Evolutionary conservation across 1,284 basidiomycete genomes (phyloP).

Genomic region (Cutaneotrichosporon sp.): DNA sequence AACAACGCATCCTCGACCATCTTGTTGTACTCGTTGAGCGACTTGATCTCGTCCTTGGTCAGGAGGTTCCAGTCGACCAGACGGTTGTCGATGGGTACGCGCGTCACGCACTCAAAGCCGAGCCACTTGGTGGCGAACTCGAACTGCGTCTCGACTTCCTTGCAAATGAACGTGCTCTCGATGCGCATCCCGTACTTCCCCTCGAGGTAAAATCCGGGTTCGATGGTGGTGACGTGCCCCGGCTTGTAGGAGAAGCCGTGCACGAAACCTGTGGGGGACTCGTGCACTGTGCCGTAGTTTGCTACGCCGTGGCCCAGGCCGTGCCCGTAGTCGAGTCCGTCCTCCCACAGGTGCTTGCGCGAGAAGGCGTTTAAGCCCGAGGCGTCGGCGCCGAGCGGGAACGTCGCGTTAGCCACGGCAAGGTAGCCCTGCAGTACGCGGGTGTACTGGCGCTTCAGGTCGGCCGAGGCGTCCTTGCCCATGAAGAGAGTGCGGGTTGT

Average conservation of each 20-base stretch:
- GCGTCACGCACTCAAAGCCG: constrained; percentile 82
- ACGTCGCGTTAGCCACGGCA: constrained; percentile 82
- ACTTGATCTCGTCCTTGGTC: constrained; percentile 77
- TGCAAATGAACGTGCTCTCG: constrained; percentile 75
- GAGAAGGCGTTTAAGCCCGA: constrained; percentile 79
- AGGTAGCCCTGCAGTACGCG: constrained; percentile 96
- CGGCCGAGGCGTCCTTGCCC: constrained; percentile 73
- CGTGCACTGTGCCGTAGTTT: constrained; percentile 44
- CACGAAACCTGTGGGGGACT: constrained; percentile 41
- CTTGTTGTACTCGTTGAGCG: constrained; percentile 91
- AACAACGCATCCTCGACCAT: constrained; percentile 69
- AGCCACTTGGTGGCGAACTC: constrained; percentile 77
- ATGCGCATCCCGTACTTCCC: constrained; percentile 86
- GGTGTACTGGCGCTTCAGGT: constrained; percentile 82
- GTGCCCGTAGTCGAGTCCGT: constrained; percentile 71
- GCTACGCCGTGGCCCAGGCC: constrained; percentile 51
- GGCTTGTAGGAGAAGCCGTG: constrained; percentile 62
- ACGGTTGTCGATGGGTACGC: constrained; percentile 87
- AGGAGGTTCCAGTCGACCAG: constrained; percentile 84
- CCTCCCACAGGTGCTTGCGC: constrained; percentile 79
- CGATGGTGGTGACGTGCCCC: constrained; percentile 83
- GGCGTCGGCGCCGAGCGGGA: constrained; percentile 83
- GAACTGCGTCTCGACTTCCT: constrained; percentile 58
- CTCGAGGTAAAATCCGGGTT: constrained; percentile 65
- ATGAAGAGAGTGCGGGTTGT: constrained; percentile 82